These are phyloP conservation scores for Metschnikowia similis DNA, from an alignment of 805 yeast species.

Conservation along the genomic window DNA sequence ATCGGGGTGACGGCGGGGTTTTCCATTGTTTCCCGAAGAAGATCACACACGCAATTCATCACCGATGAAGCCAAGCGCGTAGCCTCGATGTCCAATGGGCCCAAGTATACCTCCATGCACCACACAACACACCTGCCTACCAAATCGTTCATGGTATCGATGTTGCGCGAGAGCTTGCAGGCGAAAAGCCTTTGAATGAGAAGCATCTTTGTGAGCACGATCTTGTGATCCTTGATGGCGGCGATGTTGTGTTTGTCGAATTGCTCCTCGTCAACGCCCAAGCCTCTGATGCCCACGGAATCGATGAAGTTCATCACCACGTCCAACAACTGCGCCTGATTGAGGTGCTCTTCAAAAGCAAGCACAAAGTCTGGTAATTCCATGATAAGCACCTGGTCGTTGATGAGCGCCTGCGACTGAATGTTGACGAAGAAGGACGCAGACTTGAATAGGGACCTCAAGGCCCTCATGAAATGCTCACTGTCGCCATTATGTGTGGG, in stretches of 20 bases:
- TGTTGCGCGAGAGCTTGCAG: constrained; percentile 29
- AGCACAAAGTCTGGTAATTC: constrained; percentile 58
- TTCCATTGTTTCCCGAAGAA: constrained; percentile 31
- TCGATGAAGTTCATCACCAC: constrained; percentile 46
- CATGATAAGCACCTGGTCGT: constrained; percentile 61
- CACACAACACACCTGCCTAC: constrained; percentile 47
- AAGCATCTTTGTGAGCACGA: constrained; percentile 54
- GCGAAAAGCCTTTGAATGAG: constrained; percentile 54
- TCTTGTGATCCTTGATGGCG: constrained; percentile 50
- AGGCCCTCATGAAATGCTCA: constrained; percentile 27
- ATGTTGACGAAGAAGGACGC: constrained; percentile 44
- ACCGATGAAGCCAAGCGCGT: constrained; percentile 61
- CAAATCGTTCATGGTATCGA: constrained; percentile 28
- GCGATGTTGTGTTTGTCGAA: constrained; percentile 17
- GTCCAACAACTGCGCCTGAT: constrained; percentile 36
- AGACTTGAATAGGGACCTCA: constrained; percentile 35
- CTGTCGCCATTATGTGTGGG: constrained; percentile 18
- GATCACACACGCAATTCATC: constrained; percentile 46
- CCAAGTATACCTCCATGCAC: constrained; percentile 54
- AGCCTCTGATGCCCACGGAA: constrained; percentile 53
- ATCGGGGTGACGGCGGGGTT: constrained; percentile 28
- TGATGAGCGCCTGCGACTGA: constrained; percentile 43
- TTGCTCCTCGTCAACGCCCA: constrained; percentile 40
- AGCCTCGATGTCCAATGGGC: constrained; percentile 53
- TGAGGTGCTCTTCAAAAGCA: constrained; percentile 37